Conservation (phyloP, 352 stramenopile genomes). For the Phytophthora sansomeana region DNA sequence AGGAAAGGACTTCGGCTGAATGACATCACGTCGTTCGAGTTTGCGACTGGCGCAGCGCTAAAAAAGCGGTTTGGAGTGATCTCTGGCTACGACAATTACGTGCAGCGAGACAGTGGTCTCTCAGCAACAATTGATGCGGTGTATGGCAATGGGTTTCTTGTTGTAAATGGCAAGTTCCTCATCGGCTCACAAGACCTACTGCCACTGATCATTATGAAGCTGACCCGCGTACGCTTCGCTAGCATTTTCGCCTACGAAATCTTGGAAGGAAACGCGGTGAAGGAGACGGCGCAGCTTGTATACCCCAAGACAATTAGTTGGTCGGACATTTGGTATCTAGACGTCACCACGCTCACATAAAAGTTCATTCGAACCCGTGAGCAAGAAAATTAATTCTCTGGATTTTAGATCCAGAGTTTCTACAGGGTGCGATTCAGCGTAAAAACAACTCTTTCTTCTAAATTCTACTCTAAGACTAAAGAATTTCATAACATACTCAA, state of each 20-base stretch:
- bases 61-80: conserved; percentile 33
- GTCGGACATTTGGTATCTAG: conserved; percentile 29
- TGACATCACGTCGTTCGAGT: conserved; percentile 31
- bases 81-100: conserved; percentile 37
- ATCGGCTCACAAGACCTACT: conserved; percentile 41
- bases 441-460: too few relatives aligned
- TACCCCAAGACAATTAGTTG: conserved; percentile 44
- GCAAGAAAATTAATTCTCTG: too few relatives aligned
- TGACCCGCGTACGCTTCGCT: conserved; percentile 38
- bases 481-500: too few relatives aligned
- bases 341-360: conserved; percentile 29
- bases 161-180: conserved; percentile 46
- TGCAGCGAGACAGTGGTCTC: conserved; percentile 15
- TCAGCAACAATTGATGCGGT: conserved; percentile 44
- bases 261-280: conserved; percentile 13
- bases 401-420: too few relatives aligned
- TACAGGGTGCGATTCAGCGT: too few relatives aligned
- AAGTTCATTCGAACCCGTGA: too few relatives aligned
- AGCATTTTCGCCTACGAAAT: conserved; percentile 47
- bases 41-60: conserved; percentile 30
- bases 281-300: conserved; percentile 35
- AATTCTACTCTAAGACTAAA: too few relatives aligned
- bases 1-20: conserved; percentile 5
- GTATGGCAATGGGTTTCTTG: conserved; percentile 50
- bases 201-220: conserved; percentile 47